phyloP scores from a whole-genome alignment of 306 rosid genomes.

The Trifolium pratense region DNA sequence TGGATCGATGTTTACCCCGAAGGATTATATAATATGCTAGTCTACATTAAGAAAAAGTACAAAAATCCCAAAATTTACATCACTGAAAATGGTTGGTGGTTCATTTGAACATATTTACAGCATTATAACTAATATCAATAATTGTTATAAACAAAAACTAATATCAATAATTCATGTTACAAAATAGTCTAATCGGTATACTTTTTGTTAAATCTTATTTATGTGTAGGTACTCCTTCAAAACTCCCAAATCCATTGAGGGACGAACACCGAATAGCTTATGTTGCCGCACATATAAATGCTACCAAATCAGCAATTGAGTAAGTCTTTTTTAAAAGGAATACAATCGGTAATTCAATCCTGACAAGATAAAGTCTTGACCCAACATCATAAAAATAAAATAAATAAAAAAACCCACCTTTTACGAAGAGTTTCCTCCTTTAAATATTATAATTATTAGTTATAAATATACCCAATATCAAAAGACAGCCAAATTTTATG shows the following conservation, averaged over 20 bases:
- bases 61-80: conserved; percentile 39
- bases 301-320: conserved; percentile 3
- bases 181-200: not conserved
- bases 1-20: conserved; percentile 17
- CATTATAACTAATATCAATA: not conserved
- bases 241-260: not conserved
- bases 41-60: conserved; percentile 29
- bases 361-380: no score
- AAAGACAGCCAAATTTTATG: no score
- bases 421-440: no score
- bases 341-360: no score
- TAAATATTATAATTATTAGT: no score
- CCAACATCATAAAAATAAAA: no score
- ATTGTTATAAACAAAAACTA: no score
- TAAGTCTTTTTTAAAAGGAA: no score
- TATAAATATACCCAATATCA: no score
- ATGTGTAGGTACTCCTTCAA: not conserved
- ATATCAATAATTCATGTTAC: not conserved
- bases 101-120: not conserved
- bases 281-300: not conserved
- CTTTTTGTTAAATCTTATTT: not conserved
- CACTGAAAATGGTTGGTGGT: conserved; percentile 47
- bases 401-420: no score
- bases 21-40: conserved; percentile 43
- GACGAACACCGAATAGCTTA: not conserved